Evolutionary conservation across 768 basidiomycete species (phyloP), one percentile per base, ranked within the genome.

Genomic region (Suillus spraguei): DNA sequence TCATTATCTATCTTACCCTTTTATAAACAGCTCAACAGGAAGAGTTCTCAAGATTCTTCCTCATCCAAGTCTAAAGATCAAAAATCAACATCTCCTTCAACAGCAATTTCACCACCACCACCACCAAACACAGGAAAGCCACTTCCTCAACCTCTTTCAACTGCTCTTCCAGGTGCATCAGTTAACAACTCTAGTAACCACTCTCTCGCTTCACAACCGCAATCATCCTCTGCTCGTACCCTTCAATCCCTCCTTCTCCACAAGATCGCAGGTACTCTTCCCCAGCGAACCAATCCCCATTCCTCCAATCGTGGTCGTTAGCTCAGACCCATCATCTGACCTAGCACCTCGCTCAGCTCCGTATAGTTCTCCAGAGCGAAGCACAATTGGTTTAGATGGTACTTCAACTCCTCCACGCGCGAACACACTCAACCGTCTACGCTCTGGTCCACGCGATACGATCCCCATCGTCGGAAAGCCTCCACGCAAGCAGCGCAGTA

Each of bases 401-500:
- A 81, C 75, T 71, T 78, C 81, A 11, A 83, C 83, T 1, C 89
- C 88, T 24, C 90, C 91, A 36, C 85, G 92, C 60, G 81, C 86
- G 46, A 86, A 83, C 49, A 81, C 91, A 13, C 79, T 92, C 67
- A 88, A 85, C 70, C 88, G 93, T 68, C 85, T 94, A 60, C 85
- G 92, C 64, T 84, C 88, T 49, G 87, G 87, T 20, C 94, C 95
- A 61, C 97, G 95, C 78, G 97, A 99, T 76, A 98, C 94, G 50
- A 98, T 99, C 63, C 95, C 97, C 50, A 92, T 97, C 70, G 89
- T 93, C 16, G 95, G 95, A 38, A 99, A 99, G 72, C 95, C 95
- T 24, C 95, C 97, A 32, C 88, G 97, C 70, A 99, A 99, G 77
- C 97, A 99, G 78, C 86, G 96, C 68, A 98, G 95, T 80, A 95